Evolutionary conservation across 495 filamentous ascomycete genomes (phyloP), one percentile per base, ranked within the genome.

Genomic region (Aspergillus haitiensis): DNA sequence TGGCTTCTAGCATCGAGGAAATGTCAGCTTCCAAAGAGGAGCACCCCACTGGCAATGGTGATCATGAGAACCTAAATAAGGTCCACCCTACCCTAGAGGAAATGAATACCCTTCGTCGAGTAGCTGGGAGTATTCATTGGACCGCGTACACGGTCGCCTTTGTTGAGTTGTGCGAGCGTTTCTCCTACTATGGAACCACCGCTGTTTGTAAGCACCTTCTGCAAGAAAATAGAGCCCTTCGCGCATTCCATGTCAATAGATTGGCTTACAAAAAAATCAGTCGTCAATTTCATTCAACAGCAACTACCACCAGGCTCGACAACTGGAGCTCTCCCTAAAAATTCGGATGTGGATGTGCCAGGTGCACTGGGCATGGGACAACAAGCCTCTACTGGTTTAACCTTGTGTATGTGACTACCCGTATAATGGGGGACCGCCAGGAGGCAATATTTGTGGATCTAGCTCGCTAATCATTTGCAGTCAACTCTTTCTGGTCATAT

Each of bases 401-500:
- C 84, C 21, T 64, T 75, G 63, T 77, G 74, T 76, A 59, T 66
- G 73, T 70, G 7, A 42, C 18, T 27, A 27, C 12, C 11, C 6
- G 0, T 21, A 10, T 12, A 0, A 27, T 18, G 11, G 3, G 9
- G 9, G 12, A 35, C 21, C 21, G 5, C n/a, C 52, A 31, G 16
- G 34, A 16, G 15, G 6, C 48, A 58, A 9, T 31, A 13, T n/a
- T 80, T 47, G 16, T 18, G 10, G 44, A 47, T 6, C n/a, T 18
- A 10, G 10, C 21, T 1, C 37, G 15, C 27, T 15, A 47, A 15
- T 18, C 15, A 9, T 16, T 47, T 18, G 9, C 27, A 60, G 89
- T 91, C 78, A 91, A 89, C 68, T 70, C 78, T 18, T 91, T 92
- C 75, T 91, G 87, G 89, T 80, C 82, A 16, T 92, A 92, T 63